These are phyloP conservation scores for Trichoderma orchidacearum DNA, from an alignment of 495 filamentous ascomycete species.

Conservation along the genomic window DNA sequence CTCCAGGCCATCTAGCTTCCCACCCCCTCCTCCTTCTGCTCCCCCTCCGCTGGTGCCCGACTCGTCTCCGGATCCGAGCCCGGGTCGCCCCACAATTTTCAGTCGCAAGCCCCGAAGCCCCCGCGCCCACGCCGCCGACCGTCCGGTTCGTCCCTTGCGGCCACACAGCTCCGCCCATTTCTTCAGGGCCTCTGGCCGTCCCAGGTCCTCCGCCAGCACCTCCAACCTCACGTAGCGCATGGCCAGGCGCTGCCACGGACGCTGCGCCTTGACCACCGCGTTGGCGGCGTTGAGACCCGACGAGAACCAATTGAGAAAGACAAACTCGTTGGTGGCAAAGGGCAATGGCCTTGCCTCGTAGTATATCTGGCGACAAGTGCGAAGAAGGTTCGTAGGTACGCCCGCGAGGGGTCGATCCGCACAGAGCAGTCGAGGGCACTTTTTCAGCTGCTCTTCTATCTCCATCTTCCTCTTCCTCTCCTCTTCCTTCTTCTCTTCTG, in stretches of 20 bases:
- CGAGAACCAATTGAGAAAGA: conserved; percentile 20
- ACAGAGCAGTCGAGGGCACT: conserved; percentile 9
- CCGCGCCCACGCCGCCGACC: conserved; percentile 6
- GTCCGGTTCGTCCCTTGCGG: not conserved
- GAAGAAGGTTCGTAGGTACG: conserved; percentile 16
- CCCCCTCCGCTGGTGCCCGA: not conserved
- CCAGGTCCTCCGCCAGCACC: conserved; percentile 12
- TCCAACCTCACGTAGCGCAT: conserved; percentile 20
- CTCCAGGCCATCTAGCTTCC: conserved; percentile 2
- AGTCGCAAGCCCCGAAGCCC: conserved; percentile 15
- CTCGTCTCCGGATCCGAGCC: not conserved
- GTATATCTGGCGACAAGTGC: conserved; percentile 17
- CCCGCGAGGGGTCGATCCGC: conserved; percentile 14
- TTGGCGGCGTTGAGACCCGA: conserved; percentile 16
- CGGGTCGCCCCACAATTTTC: conserved; percentile 11
- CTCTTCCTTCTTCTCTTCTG: not conserved
- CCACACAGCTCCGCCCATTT: conserved; percentile 19
- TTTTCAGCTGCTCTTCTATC: not conserved
- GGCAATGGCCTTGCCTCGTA: conserved; percentile 15
- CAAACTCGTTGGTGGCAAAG: conserved; percentile 23
- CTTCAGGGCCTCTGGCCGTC: conserved; percentile 1
- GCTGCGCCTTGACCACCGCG: conserved; percentile 10
- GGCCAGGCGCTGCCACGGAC: conserved; percentile 17
- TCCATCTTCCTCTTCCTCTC: not conserved
- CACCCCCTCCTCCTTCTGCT: conserved; percentile 7